phyloP scores from a whole-genome alignment of 2,329 filamentous ascomycete species.

The Pestalotiopsis sp. region DNA sequence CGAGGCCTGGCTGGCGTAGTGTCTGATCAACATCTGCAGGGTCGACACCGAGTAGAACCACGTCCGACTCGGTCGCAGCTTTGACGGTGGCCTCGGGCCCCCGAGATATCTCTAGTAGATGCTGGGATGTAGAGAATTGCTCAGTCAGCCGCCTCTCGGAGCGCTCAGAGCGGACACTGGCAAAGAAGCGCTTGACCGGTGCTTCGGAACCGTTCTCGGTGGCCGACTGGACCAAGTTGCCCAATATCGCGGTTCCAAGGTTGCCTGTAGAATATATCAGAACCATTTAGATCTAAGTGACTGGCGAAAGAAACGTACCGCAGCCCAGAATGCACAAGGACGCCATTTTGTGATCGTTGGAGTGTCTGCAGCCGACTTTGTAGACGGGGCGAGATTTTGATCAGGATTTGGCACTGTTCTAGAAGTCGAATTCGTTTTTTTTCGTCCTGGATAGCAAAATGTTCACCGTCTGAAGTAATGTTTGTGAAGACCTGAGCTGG shows the following conservation, averaged over 20 bases:
- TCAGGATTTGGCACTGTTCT: too few species aligned
- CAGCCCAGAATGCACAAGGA: slow-evolving; percentile 6
- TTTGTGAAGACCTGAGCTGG: background rate
- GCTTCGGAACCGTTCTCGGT: background rate
- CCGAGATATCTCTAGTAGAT: slow-evolving; percentile 23
- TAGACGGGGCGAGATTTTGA: too few species aligned
- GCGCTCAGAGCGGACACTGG: slow-evolving; percentile 5
- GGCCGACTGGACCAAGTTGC: background rate
- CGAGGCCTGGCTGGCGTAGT: slow-evolving; percentile 36
- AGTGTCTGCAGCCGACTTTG: background rate
- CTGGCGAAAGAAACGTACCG: background rate
- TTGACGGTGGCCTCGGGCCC: slow-evolving; percentile 29
- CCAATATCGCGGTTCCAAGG: slow-evolving; percentile 4
- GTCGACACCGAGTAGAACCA: slow-evolving; percentile 47
- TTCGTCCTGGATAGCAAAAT: too few species aligned
- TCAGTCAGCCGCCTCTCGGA: background rate
- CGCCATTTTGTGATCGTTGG: background rate
- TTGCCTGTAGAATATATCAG: slow-evolving; percentile 1
- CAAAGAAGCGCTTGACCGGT: background rate
- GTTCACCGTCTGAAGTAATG: too few species aligned
- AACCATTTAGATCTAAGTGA: background rate
- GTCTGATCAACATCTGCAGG: slow-evolving; percentile 41
- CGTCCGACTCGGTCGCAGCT: slow-evolving; percentile 35
- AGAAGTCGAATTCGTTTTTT: too few species aligned
- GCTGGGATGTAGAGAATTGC: background rate